A percentile compares a stretch with the other conserved stretches of the same genome.
phyloP scores from a whole-genome alignment of 1,284 basidiomycete genomes.

The Moesziomyces sp. region DNA sequence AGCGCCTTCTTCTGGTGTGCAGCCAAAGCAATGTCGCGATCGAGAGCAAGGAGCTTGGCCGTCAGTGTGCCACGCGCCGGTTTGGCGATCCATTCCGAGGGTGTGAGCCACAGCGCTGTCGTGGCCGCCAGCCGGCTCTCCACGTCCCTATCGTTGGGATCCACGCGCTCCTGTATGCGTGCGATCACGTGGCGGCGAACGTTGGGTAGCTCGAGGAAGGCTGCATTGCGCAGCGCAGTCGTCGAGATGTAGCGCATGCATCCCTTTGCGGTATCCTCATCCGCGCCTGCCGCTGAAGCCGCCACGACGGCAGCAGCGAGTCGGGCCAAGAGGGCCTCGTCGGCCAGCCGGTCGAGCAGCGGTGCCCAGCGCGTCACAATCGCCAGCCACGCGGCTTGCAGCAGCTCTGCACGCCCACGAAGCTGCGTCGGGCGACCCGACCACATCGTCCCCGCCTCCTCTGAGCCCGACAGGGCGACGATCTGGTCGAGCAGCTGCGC shows the following conservation, averaged over 20 bases:
- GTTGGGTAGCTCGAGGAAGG: constrained; percentile 49
- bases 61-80: constrained; percentile 20
- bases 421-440: constrained; percentile 14
- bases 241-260: constrained; percentile 20
- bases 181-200: constrained; percentile 40
- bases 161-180: constrained; percentile 4
- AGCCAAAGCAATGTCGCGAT: constrained; percentile 13
- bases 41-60: constrained; percentile 24
- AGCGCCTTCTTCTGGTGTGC: background rate
- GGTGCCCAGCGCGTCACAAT: constrained; percentile 43
- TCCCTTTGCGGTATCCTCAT: background rate
- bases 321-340: constrained; percentile 1
- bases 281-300: constrained; percentile 3
- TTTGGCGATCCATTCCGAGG: constrained; percentile 35
- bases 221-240: constrained; percentile 30
- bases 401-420: constrained; percentile 5
- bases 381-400: constrained; percentile 48
- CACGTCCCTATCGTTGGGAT: background rate
- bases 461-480: background rate
- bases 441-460: constrained; percentile 4
- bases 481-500: constrained; percentile 7
- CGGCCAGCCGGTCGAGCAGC: constrained; percentile 33
- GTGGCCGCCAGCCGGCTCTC: constrained; percentile 13
- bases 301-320: constrained; percentile 19
- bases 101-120: constrained; percentile 18